Evolutionary conservation across 2,329 filamentous ascomycete species (phyloP).

Genomic region (Lachnellula cervina): DNA sequence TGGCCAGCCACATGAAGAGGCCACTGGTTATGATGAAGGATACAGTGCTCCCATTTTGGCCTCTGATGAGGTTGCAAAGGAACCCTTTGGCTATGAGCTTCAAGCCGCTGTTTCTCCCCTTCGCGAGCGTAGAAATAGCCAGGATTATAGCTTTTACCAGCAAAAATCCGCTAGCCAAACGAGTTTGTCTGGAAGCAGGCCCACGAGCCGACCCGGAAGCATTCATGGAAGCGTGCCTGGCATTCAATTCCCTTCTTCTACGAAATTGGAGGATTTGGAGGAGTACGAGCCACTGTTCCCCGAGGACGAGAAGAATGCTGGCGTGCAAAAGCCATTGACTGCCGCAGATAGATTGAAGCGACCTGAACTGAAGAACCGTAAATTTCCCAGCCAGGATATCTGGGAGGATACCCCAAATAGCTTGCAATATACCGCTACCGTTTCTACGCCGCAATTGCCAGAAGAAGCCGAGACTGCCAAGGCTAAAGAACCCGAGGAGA

Average conservation of each 20-base stretch:
- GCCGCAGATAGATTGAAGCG: slow-evolving; percentile 52
- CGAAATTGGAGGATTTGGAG: slow-evolving; percentile 78
- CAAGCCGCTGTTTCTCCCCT: slow-evolving; percentile 79
- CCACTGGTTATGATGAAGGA: slow-evolving; percentile 52
- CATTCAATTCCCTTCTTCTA: slow-evolving; percentile 46
- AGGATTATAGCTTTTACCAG: slow-evolving; percentile 45
- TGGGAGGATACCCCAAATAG: slow-evolving; percentile 96
- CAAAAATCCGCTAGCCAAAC: slow-evolving; percentile 44
- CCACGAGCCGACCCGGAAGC: slow-evolving; percentile 59
- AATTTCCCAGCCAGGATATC: slow-evolving; percentile 91
- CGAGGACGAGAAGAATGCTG: slow-evolving; percentile 58
- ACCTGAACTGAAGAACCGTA: slow-evolving; percentile 50
- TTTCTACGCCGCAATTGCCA: slow-evolving; percentile 70
- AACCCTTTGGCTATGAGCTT: slow-evolving; percentile 61
- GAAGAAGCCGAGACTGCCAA: slow-evolving; percentile 35
- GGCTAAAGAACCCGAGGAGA: slow-evolving; percentile 34
- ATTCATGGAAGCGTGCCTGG: slow-evolving; percentile 52
- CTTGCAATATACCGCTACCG: slow-evolving; percentile 71
- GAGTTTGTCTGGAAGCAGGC: slow-evolving; percentile 39
- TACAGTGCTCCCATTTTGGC: slow-evolving; percentile 80
- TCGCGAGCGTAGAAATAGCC: slow-evolving; percentile 57
- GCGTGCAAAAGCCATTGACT: slow-evolving; percentile 44
- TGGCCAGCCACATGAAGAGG: slow-evolving; percentile 38
- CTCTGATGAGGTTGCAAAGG: slow-evolving; percentile 77
- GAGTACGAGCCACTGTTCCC: slow-evolving; percentile 95